Evolutionary conservation across 495 filamentous ascomycete genomes (phyloP).

Genomic region (Talaromyces trachyspermus): DNA sequence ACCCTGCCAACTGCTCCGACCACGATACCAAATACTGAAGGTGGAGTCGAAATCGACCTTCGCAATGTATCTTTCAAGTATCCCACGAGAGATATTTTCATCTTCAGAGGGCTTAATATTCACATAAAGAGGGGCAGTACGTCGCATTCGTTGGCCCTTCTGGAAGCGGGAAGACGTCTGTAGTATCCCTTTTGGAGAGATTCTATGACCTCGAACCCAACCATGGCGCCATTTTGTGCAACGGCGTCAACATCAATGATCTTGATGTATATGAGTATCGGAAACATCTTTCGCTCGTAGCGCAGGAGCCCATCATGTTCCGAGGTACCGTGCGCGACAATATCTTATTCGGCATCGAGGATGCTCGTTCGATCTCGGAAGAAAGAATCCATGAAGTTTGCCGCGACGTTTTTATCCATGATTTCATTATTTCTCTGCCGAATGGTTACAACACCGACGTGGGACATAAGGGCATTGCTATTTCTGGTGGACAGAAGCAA

Average conservation of each 20-base stretch:
- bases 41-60: slow-evolving; percentile 49
- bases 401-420: slow-evolving; percentile 50
- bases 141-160: slow-evolving; percentile 42
- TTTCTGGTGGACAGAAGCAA: slow-evolving; percentile 34
- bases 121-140: slow-evolving; percentile 7
- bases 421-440: slow-evolving; percentile 49
- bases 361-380: slow-evolving; percentile 38
- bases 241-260: slow-evolving; percentile 49
- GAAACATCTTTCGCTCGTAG: slow-evolving; percentile 15
- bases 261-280: slow-evolving; percentile 47
- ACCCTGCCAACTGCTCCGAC: not conserved
- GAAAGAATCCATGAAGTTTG: slow-evolving; percentile 47
- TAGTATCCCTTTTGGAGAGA: slow-evolving; percentile 48
- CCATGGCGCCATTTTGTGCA: slow-evolving; percentile 45
- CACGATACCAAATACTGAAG: not conserved
- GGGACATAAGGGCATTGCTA: slow-evolving; percentile 26
- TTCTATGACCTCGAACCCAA: slow-evolving; percentile 45
- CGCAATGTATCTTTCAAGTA: slow-evolving; percentile 52
- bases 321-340: slow-evolving; percentile 78
- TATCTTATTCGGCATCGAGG: slow-evolving; percentile 42
- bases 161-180: slow-evolving; percentile 56
- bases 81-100: slow-evolving; percentile 34
- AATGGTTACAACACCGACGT: slow-evolving; percentile 14
- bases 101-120: not conserved
- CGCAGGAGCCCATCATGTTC: slow-evolving; percentile 81